phyloP scores from a whole-genome alignment of 495 filamentous ascomycete genomes.

The Cetradonia linearis region DNA sequence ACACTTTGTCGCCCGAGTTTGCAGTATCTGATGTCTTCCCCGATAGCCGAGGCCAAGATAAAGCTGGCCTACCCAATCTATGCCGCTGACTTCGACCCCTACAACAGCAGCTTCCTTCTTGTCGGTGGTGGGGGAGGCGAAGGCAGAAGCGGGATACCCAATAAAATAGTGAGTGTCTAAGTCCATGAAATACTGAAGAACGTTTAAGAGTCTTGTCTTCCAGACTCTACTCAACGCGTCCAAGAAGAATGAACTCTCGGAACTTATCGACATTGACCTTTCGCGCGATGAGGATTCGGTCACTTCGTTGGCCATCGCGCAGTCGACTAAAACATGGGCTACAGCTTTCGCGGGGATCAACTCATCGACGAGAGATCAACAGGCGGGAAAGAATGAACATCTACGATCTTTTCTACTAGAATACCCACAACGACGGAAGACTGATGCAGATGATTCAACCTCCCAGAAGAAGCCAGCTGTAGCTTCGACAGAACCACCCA shows the following conservation, averaged over 20 bases:
- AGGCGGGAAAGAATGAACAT: conserved; percentile 76
- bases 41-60: conserved; percentile 50
- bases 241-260: conserved; percentile 49
- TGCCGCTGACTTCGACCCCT: conserved; percentile 77
- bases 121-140: conserved; percentile 91
- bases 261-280: conserved; percentile 66
- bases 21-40: conserved; percentile 37
- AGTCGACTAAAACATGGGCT: conserved; percentile 44
- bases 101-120: conserved; percentile 60
- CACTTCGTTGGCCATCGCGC: conserved; percentile 62
- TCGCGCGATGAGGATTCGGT: conserved; percentile 87
- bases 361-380: conserved; percentile 57
- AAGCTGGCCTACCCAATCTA: conserved; percentile 83
- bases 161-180: conserved; percentile 65
- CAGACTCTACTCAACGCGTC: conserved; percentile 62
- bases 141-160: conserved; percentile 73
- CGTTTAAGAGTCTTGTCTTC: conserved; percentile 1
- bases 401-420: conserved; percentile 67
- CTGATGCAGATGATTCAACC: conserved; percentile 29
- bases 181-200: background rate
- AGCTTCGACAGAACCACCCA: conserved; percentile 25
- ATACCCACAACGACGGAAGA: conserved; percentile 30
- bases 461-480: conserved; percentile 20
- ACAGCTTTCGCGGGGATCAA: conserved; percentile 78
- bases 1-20: background rate